Evolutionary conservation across 352 stramenopile species (phyloP).

Genomic region (Thalassiosira ordinaria): DNA sequence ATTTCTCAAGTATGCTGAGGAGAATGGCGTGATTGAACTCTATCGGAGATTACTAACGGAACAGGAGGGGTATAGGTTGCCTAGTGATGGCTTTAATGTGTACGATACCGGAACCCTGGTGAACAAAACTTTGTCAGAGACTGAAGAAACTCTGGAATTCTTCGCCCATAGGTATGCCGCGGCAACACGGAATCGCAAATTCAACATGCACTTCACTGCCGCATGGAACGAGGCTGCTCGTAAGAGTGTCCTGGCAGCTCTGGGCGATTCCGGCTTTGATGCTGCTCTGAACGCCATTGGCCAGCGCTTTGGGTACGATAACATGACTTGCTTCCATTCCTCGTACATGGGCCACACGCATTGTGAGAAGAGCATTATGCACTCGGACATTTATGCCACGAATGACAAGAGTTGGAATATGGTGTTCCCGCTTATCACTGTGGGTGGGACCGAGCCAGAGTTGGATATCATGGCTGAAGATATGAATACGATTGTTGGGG

Average conservation of each 20-base stretch:
- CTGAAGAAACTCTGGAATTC: conserved; percentile 38
- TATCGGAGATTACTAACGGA: conserved; percentile 51
- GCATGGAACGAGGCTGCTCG: conserved; percentile 50
- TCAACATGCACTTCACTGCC: conserved; percentile 70
- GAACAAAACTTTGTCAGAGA: conserved; percentile 14
- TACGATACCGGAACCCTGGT: conserved; percentile 32
- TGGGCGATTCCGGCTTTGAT: conserved; percentile 63
- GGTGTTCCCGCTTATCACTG: conserved; percentile 60
- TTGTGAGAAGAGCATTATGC: conserved; percentile 55
- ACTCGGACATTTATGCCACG: conserved; percentile 61
- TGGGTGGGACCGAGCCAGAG: conserved; percentile 56
- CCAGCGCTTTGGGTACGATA: conserved; percentile 59
- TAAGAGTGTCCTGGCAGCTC: conserved; percentile 29
- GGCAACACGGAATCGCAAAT: conserved; percentile 38
- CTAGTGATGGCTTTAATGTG: conserved; percentile 42
- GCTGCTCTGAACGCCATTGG: conserved; percentile 49
- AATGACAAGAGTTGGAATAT: conserved; percentile 62
- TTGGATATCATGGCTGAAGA: conserved; percentile 57
- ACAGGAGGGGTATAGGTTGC: conserved; percentile 44
- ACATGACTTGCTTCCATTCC: conserved; percentile 59
- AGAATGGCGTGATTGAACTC: conserved; percentile 52
- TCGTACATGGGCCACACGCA: conserved; percentile 64
- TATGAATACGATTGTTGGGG: conserved; percentile 50
- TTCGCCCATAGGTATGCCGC: conserved; percentile 53
- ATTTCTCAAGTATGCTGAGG: conserved; percentile 52